phyloP scores from a whole-genome alignment of 2,329 filamentous ascomycete species.

The Curvularia sp. region DNA sequence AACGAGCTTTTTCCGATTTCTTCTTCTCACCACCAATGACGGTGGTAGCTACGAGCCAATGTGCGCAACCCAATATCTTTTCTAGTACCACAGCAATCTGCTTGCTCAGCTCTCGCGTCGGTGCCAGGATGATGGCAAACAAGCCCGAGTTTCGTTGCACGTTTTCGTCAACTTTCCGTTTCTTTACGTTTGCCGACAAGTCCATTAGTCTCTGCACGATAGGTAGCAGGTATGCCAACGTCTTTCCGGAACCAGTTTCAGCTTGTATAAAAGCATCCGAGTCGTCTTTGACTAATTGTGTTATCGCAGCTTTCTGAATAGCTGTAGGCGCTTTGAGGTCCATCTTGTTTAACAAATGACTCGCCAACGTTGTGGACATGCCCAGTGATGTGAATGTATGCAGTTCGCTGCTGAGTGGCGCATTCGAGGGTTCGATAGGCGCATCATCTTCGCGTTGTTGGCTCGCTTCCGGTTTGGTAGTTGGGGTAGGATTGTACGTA shows the following conservation, averaged over 20 bases:
- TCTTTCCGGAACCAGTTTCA: conserved; percentile 97
- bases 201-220: conserved; percentile 87
- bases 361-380: conserved; percentile 78
- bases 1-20: conserved; percentile 86
- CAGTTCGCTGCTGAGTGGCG: conserved; percentile 81
- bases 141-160: conserved; percentile 86
- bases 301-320: conserved; percentile 89
- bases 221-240: conserved; percentile 90
- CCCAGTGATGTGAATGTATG: conserved; percentile 88
- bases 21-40: conserved; percentile 77
- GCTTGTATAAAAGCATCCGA: conserved; percentile 95
- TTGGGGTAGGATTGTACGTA: conserved; percentile 81
- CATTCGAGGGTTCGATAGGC: conserved; percentile 81
- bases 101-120: conserved; percentile 91
- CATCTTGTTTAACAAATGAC: conserved; percentile 84
- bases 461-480: conserved; percentile 63
- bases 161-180: conserved; percentile 49
- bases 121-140: conserved; percentile 92
- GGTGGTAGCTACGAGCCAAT: conserved; percentile 92
- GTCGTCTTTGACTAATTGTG: conserved; percentile 79
- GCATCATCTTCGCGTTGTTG: conserved; percentile 51
- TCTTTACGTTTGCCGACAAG: conserved; percentile 64
- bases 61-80: conserved; percentile 82
- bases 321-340: conserved; percentile 89
- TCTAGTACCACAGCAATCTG: conserved; percentile 91